These are phyloP conservation scores for Hymenoscyphus repandus DNA, from an alignment of 2,329 filamentous ascomycete genomes.

Conservation along the genomic window DNA sequence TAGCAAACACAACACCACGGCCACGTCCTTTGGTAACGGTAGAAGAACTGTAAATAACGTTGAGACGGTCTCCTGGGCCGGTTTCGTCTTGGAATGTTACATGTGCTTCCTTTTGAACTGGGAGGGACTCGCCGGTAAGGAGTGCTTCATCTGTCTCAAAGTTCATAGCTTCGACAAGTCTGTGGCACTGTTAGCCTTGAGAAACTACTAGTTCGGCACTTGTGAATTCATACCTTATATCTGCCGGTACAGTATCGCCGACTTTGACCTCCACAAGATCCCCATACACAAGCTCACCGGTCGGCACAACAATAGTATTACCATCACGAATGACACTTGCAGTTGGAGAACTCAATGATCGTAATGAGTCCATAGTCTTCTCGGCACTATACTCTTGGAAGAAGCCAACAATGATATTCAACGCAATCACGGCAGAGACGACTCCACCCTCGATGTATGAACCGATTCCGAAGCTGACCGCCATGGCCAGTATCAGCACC, in stretches of 20 bases:
- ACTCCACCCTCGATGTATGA: constrained; percentile 59
- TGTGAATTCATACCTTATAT: constrained; percentile 29
- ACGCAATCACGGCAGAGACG: constrained; percentile 49
- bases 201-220: background rate
- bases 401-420: constrained; percentile 55
- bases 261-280: constrained; percentile 52
- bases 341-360: constrained; percentile 44
- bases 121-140: constrained; percentile 57
- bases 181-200: constrained; percentile 16
- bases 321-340: constrained; percentile 46
- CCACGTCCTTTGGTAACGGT: constrained; percentile 58
- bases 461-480: constrained; percentile 50
- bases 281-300: constrained; percentile 49
- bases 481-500: constrained; percentile 53
- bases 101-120: constrained; percentile 48
- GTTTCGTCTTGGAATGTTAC: constrained; percentile 45
- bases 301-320: constrained; percentile 44
- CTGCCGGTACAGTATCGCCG: constrained; percentile 39
- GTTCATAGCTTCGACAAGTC: constrained; percentile 47
- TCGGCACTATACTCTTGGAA: constrained; percentile 48
- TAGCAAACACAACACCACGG: constrained; percentile 54
- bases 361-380: constrained; percentile 48
- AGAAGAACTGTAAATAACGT: constrained; percentile 57
- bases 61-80: constrained; percentile 54
- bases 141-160: constrained; percentile 57